Evolutionary conservation across 371 early-diverging fungal genomes (phyloP).

Genomic region (Haplosporangium sp.): DNA sequence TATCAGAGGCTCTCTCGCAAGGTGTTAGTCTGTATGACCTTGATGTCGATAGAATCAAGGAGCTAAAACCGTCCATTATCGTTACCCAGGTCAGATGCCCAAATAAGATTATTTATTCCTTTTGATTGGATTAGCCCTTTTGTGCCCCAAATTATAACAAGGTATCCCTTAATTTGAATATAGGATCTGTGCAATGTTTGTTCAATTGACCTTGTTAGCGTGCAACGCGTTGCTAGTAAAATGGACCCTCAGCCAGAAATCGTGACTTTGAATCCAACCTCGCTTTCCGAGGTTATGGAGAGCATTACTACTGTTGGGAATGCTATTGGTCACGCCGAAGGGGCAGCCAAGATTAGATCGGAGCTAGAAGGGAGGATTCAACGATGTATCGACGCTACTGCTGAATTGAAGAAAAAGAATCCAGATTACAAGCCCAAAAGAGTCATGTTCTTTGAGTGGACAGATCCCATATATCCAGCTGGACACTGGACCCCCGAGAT

Average conservation of each 20-base stretch:
- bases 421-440: slow-evolving; percentile 47
- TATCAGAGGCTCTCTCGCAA: slow-evolving; percentile 59
- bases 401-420: slow-evolving; percentile 24
- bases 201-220: slow-evolving; percentile 69
- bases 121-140: neutral
- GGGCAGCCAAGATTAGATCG: slow-evolving; percentile 36
- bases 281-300: slow-evolving; percentile 64
- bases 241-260: slow-evolving; percentile 64
- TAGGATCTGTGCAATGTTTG: slow-evolving; percentile 71
- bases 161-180: neutral
- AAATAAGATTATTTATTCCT: neutral
- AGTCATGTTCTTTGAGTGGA: slow-evolving; percentile 70
- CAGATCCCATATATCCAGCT: slow-evolving; percentile 66
- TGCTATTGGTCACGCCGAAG: slow-evolving; percentile 56
- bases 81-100: slow-evolving; percentile 62
- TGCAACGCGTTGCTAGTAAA: slow-evolving; percentile 59
- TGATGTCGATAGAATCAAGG: slow-evolving; percentile 58
- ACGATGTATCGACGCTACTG: slow-evolving; percentile 26
- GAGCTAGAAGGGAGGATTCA: slow-evolving; percentile 50
- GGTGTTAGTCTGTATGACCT: slow-evolving; percentile 68
- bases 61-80: slow-evolving; percentile 64
- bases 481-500: slow-evolving; percentile 70
- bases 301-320: slow-evolving; percentile 62
- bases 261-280: slow-evolving; percentile 68
- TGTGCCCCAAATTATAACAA: neutral